These are phyloP conservation scores for Protostelium mycophagum DNA, from an alignment of 78 protist genomes.

Conservation along the genomic window DNA sequence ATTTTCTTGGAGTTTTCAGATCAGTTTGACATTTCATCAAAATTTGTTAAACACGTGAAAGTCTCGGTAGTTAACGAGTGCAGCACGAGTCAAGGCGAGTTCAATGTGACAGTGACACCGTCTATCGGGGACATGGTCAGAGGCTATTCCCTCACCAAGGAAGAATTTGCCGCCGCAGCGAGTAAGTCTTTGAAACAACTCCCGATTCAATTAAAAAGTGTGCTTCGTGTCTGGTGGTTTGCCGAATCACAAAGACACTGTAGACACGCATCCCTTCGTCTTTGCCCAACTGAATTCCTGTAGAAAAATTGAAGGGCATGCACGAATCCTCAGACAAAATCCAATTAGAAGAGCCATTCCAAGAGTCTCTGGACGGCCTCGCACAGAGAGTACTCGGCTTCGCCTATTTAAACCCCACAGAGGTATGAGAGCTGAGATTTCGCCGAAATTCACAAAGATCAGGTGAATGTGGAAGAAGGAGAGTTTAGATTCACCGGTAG, in stretches of 20 bases:
- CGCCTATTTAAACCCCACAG: background rate
- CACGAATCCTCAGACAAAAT: background rate
- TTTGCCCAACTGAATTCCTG: background rate
- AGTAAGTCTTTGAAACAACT: too few species aligned
- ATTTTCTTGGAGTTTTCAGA: background rate
- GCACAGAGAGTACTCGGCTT: background rate
- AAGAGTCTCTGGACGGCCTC: background rate
- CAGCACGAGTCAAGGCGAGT: background rate
- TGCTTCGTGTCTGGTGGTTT: too few species aligned
- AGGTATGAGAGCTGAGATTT: background rate
- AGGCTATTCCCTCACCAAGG: background rate
- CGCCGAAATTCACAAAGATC: background rate
- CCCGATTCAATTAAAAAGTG: too few species aligned
- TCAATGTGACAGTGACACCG: background rate
- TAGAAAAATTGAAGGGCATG: background rate
- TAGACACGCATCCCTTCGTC: background rate
- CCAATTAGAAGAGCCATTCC: background rate
- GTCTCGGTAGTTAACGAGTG: too few species aligned
- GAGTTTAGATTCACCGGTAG: background rate
- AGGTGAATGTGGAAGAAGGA: background rate
- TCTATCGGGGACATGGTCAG: background rate
- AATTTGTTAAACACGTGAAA: too few species aligned
- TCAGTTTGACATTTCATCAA: background rate
- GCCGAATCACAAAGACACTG: too few species aligned
- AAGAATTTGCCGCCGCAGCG: background rate